Conservation (phyloP, 2,329 filamentous ascomycete genomes). For the Bimuria novae-zelandiae region DNA sequence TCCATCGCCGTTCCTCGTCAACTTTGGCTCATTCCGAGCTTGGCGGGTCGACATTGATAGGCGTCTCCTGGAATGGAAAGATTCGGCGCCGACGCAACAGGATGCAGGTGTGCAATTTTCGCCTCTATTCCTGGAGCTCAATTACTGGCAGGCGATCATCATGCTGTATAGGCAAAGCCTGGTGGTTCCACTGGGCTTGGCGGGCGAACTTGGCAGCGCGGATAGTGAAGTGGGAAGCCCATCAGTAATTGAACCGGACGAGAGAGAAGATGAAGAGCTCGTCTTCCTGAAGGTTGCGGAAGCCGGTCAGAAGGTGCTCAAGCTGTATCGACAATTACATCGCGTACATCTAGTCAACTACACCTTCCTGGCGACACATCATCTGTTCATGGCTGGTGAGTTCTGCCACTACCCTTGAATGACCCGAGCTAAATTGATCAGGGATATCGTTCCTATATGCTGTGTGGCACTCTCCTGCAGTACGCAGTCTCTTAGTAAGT, state of each 20-base stretch:
- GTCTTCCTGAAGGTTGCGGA: constrained; percentile 95
- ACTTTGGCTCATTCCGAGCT: constrained; percentile 81
- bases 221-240: constrained; percentile 64
- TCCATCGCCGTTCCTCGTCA: constrained; percentile 81
- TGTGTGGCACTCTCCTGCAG: constrained; percentile 92
- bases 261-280: constrained; percentile 81
- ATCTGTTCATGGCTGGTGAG: constrained; percentile 93
- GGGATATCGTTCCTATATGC: constrained; percentile 92
- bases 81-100: constrained; percentile 73
- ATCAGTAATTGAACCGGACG: constrained; percentile 65
- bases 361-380: constrained; percentile 92
- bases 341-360: constrained; percentile 90
- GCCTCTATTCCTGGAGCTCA: constrained; percentile 86
- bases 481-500: constrained; percentile 81
- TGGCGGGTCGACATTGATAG: constrained; percentile 89
- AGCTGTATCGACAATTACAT: constrained; percentile 88
- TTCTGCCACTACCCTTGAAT: constrained; percentile 17
- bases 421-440: constrained; percentile 35
- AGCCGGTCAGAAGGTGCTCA: constrained; percentile 88
- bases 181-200: constrained; percentile 81
- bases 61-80: constrained; percentile 84
- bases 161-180: constrained; percentile 93
- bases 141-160: constrained; percentile 97
- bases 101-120: constrained; percentile 89
- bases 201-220: constrained; percentile 70